A percentile compares a stretch with the other conserved stretches of the same genome.
phyloP scores from a whole-genome alignment of 306 rosid genomes.

The Dalbergia cultrata region DNA sequence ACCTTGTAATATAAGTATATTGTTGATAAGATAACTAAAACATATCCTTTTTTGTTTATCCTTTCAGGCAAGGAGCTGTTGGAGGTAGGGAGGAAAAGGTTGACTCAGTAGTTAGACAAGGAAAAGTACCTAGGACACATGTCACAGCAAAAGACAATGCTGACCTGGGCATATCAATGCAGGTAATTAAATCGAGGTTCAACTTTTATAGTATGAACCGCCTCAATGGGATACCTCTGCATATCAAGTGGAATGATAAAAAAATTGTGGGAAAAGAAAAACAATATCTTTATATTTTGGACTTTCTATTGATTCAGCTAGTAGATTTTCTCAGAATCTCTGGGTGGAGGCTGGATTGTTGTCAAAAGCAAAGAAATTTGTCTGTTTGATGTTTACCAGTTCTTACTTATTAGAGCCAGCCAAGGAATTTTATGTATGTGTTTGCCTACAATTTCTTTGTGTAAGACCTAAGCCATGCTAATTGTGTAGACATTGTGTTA shows the following conservation, averaged over 20 bases:
- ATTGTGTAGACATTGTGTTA: not conserved
- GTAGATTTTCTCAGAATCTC: not conserved
- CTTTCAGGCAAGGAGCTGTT: slow-evolving; percentile 65
- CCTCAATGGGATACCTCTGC: slow-evolving; percentile 4
- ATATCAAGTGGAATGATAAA: not conserved
- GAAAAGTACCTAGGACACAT: slow-evolving; percentile 49
- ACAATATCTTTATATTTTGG: not conserved
- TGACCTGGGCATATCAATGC: slow-evolving; percentile 47
- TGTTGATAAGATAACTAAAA: slow-evolving; percentile 19
- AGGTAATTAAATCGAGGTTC: slow-evolving; percentile 56
- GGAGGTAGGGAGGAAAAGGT: slow-evolving; percentile 62
- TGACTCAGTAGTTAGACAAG: slow-evolving; percentile 64
- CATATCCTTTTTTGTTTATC: slow-evolving; percentile 20
- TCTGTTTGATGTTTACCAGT: slow-evolving; percentile 2
- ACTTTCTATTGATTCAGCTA: not conserved
- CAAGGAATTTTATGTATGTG: not conserved
- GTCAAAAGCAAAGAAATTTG: not conserved
- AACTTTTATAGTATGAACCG: not conserved
- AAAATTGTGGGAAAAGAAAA: not conserved
- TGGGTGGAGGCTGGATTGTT: not conserved
- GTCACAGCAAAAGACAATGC: slow-evolving; percentile 51
- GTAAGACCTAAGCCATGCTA: not conserved
- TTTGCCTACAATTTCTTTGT: slow-evolving; percentile 1
- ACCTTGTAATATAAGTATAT: slow-evolving; percentile 30
- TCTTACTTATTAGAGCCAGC: not conserved